Percentiles rank a stretch among this genome's conserved stretches.
phyloP scores from a whole-genome alignment of 345 rosid species.

The Corchorus olitorius region DNA sequence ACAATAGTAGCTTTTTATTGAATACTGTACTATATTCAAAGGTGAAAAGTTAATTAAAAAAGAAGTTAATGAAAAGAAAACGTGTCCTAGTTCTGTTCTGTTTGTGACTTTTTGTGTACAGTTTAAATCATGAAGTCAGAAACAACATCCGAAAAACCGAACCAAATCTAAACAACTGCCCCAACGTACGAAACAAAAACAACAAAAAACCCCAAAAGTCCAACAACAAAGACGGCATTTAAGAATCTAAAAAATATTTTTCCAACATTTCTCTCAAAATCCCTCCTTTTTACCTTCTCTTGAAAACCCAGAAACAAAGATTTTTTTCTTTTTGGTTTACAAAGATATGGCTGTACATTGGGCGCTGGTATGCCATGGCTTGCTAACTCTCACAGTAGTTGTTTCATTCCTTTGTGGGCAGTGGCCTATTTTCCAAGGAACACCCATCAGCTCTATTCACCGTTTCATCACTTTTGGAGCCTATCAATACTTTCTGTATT shows the following conservation, averaged over 20 bases:
- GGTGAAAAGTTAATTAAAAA: not conserved
- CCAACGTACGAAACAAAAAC: not conserved
- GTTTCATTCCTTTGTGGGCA: slow-evolving; percentile 93
- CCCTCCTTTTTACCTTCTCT: not conserved
- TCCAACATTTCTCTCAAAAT: not conserved
- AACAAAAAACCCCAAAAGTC: not conserved
- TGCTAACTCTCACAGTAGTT: slow-evolving; percentile 57
- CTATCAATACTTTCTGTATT: slow-evolving; percentile 75
- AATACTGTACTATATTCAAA: not conserved
- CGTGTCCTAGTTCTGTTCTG: not conserved
- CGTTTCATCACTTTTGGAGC: slow-evolving; percentile 85
- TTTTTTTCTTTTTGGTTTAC: not conserved
- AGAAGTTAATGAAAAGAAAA: not conserved
- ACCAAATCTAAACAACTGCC: not conserved
- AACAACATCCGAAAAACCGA: not conserved
- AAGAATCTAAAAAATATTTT: not conserved
- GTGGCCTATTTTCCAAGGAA: slow-evolving; percentile 89
- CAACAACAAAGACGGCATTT: not conserved
- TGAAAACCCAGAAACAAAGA: too few species aligned
- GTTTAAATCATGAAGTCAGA: not conserved
- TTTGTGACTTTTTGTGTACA: not conserved
- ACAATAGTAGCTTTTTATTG: too few species aligned
- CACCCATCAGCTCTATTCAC: slow-evolving; percentile 73
- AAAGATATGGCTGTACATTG: slow-evolving; percentile 62
- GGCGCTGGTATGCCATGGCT: slow-evolving; percentile 73